These are phyloP conservation scores for Cryptococcus maquisensis DNA, from an alignment of 1,284 basidiomycete genomes.

Conservation along the genomic window DNA sequence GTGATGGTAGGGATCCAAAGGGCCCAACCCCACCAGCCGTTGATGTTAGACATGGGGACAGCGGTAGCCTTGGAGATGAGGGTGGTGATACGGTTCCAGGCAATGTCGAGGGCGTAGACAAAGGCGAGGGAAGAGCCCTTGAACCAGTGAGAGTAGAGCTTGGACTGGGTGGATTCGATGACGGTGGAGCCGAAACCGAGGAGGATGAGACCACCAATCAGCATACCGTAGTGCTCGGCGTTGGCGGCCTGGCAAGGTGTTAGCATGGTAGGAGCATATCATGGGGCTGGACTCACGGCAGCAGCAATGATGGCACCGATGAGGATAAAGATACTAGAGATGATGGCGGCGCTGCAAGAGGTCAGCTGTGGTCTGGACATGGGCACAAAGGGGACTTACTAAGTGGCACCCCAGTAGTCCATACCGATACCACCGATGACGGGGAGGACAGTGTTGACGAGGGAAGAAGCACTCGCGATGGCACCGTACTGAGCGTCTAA, in stretches of 20 bases:
- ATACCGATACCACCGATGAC: slow-evolving; percentile 50
- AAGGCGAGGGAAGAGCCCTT: slow-evolving; percentile 28
- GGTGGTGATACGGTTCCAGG: slow-evolving; percentile 32
- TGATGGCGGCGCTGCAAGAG: slow-evolving; percentile 25
- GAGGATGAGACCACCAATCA: slow-evolving; percentile 31
- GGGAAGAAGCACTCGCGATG: slow-evolving; percentile 43
- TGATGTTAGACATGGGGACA: slow-evolving; percentile 43
- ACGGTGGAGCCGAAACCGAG: slow-evolving; percentile 37
- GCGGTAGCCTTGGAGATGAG: slow-evolving; percentile 37
- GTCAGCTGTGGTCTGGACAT: neutral
- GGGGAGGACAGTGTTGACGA: slow-evolving; percentile 50
- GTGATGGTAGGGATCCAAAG: slow-evolving; percentile 47
- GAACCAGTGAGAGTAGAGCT: slow-evolving; percentile 45
- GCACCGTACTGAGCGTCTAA: slow-evolving; percentile 47
- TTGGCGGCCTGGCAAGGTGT: slow-evolving; percentile 25
- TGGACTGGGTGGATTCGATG: slow-evolving; percentile 37
- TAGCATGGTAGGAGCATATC: neutral
- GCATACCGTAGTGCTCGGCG: slow-evolving; percentile 24
- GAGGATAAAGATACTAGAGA: slow-evolving; percentile 36
- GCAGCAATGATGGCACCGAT: slow-evolving; percentile 42
- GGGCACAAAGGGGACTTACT: slow-evolving; percentile 18
- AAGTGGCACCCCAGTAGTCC: slow-evolving; percentile 47
- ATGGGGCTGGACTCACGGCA: slow-evolving; percentile 12
- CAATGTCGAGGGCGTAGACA: slow-evolving; percentile 35
- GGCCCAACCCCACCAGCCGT: slow-evolving; percentile 46